Evolutionary conservation across 139 green algal genomes (phyloP), one percentile per base, ranked within the genome.

Genomic region (Haematococcus lacustris): DNA sequence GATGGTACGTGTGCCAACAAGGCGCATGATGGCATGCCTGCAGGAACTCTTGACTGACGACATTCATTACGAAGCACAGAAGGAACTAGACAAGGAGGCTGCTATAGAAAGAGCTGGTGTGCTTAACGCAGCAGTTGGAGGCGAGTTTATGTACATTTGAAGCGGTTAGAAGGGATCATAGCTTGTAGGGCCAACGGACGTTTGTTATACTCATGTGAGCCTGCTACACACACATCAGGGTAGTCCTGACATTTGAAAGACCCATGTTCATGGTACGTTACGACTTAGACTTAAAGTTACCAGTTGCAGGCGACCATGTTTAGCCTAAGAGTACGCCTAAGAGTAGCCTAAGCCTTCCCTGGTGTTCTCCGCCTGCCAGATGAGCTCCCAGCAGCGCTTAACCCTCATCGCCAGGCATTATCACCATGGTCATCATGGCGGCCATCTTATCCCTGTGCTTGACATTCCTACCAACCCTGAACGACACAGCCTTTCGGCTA

Each of bases 111-210:
- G 73, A 21, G 65, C 68, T 23, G 90, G 87, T 0, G 90, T 80
- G 26, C 81, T 71, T 9, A 94, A 92, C 69, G 91, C 91, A 33
- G 41, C 93, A 17, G 71, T 43, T 1, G 86, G 91, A 60, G 85
- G 81, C 34, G 88, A 97, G 34, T 97, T 94, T 71, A 76, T 94
- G 47, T 96, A 93, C 77, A 85, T 88, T 30, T n/a, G n/a, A n/a
- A n/a, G n/a, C n/a, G n/a, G n/a, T n/a, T n/a, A n/a, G n/a, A n/a
- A n/a, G n/a, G n/a, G n/a, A n/a, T n/a, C n/a, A n/a, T 64, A 30
- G 21, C 53, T 34, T 32, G 53, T 64, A 26, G 43, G 21, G n/a
- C n/a, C n/a, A n/a, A n/a, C n/a, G 13, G 4, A 9, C 30, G 23
- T 64, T 4, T 35, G 9, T 26, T 26, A 21, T 53, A 53, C 17